Percentiles rank a stretch among this genome's conserved stretches.
Conservation (phyloP, 2,329 filamentous ascomycete species). For the Metarhizium rileyi region DNA sequence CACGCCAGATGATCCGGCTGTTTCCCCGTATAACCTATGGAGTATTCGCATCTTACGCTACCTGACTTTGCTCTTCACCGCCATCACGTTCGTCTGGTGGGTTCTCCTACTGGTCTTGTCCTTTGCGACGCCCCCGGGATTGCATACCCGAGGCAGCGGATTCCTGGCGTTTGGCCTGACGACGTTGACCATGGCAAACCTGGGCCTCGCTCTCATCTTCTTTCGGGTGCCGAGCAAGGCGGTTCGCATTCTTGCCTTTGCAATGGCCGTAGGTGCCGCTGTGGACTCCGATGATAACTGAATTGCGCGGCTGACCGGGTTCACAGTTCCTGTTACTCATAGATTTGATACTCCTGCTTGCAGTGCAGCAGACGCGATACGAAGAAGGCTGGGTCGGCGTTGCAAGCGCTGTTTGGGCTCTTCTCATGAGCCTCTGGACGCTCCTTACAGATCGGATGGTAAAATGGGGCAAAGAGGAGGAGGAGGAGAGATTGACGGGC, state of each 20-base stretch:
- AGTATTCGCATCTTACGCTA: slow-evolving; percentile 73
- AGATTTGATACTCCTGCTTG: slow-evolving; percentile 69
- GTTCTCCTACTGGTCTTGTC: slow-evolving; percentile 75
- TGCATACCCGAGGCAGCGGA: slow-evolving; percentile 80
- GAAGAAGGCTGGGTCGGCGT: slow-evolving; percentile 94
- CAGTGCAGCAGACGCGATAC: slow-evolving; percentile 62
- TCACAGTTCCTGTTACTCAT: slow-evolving; percentile 31
- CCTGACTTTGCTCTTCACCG: slow-evolving; percentile 65
- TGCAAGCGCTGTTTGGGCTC: slow-evolving; percentile 70
- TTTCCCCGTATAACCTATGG: slow-evolving; percentile 93
- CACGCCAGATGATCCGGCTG: slow-evolving; percentile 34
- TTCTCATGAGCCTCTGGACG: slow-evolving; percentile 70
- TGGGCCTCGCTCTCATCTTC: slow-evolving; percentile 73
- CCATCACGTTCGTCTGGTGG: slow-evolving; percentile 86
- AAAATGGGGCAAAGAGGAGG: slow-evolving; percentile 82
- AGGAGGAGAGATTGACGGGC: slow-evolving; percentile 86
- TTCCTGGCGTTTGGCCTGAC: slow-evolving; percentile 85
- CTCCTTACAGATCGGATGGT: slow-evolving; percentile 73
- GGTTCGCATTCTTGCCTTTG: slow-evolving; percentile 61
- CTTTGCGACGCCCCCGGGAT: slow-evolving; percentile 81
- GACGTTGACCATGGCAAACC: slow-evolving; percentile 64
- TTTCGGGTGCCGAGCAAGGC: slow-evolving; percentile 76
- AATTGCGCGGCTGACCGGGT: slow-evolving; percentile 20
- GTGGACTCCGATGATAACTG: slow-evolving; percentile 37
- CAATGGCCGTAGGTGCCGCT: slow-evolving; percentile 40